Base-by-base conservation (phyloP, 306 rosid species). In the Amphicarpaea edgeworthii region DNA sequence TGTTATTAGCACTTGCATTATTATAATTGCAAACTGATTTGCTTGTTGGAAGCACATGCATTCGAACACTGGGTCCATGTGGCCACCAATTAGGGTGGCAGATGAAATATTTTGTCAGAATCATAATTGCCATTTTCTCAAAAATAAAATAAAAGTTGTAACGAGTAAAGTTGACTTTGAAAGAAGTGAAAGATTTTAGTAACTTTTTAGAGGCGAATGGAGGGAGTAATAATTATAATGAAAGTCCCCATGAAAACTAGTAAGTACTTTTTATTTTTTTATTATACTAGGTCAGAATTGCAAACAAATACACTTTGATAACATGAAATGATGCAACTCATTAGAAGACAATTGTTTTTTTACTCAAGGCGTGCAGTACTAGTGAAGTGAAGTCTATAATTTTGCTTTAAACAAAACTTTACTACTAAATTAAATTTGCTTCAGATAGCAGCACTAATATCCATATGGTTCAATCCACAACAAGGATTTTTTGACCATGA, bases 361-460 rank as follows among this genome's bases (percentile, higher is more conserved):
- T n/a, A n/a, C 43, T 64, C 20, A 37, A 46, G 20, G 67, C 9
- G 24, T 37, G 16, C 8, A 47, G 46, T 32, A 19, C 59, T 7
- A 2, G 37, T 11, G 7, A 75, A 2, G 37, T 11, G 7, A 75
- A 76, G 78, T 62, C 54, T 43, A 81, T 43, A 45, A 43, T 47
- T 47, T 75, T 75, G 74, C 42, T 60, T 49, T 41, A 59, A 28
- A 23, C 58, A 69, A 34, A 32, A 17, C 23, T 43, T 47, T 12
- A 59, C 23, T 68, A 28, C n/a, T n/a, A 26, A 60, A 69, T 68
- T 57, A 73, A 68, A 37, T 28, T 68, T 68, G 72, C 53, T 69
- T 69, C 26, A 21, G 64, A 66, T 73, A 23, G 57, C 10, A 23
- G 57, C 10, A 28, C 43, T 21, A 15, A 60, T 34, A 34, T 21